A percentile compares a stretch with the other conserved stretches of the same genome.
phyloP scores from a whole-genome alignment of 441 rosid genomes.

The Theobroma grandiflorum region DNA sequence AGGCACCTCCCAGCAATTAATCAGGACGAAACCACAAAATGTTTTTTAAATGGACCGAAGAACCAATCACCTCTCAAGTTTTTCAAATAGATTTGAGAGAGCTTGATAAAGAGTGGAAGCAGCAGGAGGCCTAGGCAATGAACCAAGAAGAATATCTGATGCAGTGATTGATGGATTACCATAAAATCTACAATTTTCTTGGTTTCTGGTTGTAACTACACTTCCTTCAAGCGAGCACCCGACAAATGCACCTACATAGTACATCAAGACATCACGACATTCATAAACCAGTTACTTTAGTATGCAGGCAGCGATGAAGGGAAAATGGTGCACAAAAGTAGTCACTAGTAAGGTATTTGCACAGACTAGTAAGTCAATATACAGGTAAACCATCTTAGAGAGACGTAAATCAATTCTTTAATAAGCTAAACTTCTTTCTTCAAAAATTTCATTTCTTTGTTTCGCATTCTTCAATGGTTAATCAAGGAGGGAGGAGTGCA shows the following conservation, averaged over 20 bases:
- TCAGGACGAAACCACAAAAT: not conserved
- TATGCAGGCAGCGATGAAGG: not conserved
- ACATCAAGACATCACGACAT: not conserved
- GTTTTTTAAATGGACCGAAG: not conserved
- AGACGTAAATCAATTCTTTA: too few relatives aligned
- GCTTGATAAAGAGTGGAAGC: conserved; percentile 81
- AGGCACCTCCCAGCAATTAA: not conserved
- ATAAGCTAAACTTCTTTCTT: too few relatives aligned
- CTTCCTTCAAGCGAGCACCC: conserved; percentile 96
- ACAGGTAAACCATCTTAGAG: too few relatives aligned
- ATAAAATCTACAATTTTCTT: conserved; percentile 80
- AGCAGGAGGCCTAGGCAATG: conserved; percentile 87
- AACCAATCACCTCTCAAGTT: conserved; percentile 20
- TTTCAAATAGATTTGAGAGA: conserved; percentile 54
- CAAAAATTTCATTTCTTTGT: not conserved
- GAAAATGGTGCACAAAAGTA: not conserved
- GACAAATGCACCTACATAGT: conserved; percentile 79
- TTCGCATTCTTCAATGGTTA: not conserved
- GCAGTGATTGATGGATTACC: conserved; percentile 79
- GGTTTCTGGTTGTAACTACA: conserved; percentile 68
- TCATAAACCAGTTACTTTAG: not conserved
- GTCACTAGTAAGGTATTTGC: too few relatives aligned
- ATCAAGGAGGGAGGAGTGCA: not conserved
- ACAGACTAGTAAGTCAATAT: too few relatives aligned
- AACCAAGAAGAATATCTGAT: conserved; percentile 83